phyloP scores from a whole-genome alignment of 2,329 filamentous ascomycete species.

The Talaromyces albobiverticillius region DNA sequence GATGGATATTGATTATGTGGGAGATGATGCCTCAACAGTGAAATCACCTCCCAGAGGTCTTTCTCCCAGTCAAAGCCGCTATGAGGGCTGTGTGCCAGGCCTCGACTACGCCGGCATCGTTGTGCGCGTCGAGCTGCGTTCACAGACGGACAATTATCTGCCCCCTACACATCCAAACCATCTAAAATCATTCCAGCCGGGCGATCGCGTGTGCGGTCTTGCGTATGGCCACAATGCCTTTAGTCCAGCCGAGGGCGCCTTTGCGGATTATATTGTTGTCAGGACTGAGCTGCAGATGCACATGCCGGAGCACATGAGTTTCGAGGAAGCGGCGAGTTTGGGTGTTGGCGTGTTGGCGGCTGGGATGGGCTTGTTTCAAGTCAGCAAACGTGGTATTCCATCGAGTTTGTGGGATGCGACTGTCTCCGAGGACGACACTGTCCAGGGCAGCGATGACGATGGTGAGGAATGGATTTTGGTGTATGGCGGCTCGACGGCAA shows the following conservation, averaged over 20 bases:
- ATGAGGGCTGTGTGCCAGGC: neutral
- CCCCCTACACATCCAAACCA: too few relatives aligned
- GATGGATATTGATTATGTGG: neutral
- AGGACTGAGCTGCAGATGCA: conserved; percentile 27
- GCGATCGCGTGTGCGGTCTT: conserved; percentile 34
- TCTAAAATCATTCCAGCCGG: conserved; percentile 18
- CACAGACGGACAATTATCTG: neutral
- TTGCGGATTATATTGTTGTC: conserved; percentile 32
- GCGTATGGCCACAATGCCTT: conserved; percentile 28
- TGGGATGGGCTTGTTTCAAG: conserved; percentile 5
- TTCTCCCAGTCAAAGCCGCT: neutral
- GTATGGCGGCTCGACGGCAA: conserved; percentile 8
- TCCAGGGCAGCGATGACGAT: neutral
- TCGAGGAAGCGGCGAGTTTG: conserved; percentile 31
- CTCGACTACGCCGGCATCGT: conserved; percentile 6
- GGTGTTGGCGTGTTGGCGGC: conserved; percentile 23
- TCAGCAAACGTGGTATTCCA: neutral
- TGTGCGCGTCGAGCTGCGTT: neutral
- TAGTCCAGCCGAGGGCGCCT: conserved; percentile 28
- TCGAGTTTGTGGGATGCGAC: neutral
- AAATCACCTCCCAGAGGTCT: neutral
- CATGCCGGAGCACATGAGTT: conserved; percentile 29
- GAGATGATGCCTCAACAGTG: neutral
- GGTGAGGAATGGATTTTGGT: neutral
- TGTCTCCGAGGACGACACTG: neutral